Percentiles rank a stretch among this genome's conserved stretches.
These are phyloP conservation scores for Letharia columbiana DNA, from an alignment of 495 filamentous ascomycete species.

Conservation along the genomic window DNA sequence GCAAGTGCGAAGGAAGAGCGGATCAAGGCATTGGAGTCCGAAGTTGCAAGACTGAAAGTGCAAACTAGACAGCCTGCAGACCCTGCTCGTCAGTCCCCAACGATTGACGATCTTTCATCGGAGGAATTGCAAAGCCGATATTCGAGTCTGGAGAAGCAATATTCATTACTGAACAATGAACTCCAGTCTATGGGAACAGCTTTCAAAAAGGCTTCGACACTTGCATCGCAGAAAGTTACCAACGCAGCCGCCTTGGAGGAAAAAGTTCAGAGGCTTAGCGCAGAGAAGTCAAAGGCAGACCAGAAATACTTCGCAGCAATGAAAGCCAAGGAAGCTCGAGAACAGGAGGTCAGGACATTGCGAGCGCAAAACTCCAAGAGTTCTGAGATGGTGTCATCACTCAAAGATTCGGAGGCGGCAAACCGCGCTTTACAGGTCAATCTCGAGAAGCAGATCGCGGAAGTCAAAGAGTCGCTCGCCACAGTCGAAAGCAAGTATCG, in stretches of 20 bases:
- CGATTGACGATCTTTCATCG: constrained; percentile 43
- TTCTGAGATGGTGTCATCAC: constrained; percentile 82
- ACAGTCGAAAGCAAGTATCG: constrained; percentile 59
- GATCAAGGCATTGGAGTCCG: constrained; percentile 70
- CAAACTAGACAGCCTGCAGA: constrained; percentile 35
- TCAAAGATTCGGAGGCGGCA: constrained; percentile 75
- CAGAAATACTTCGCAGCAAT: constrained; percentile 95
- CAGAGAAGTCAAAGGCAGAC: constrained; percentile 91
- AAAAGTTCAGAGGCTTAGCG: constrained; percentile 58
- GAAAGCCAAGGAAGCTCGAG: constrained; percentile 80
- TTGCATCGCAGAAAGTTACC: constrained; percentile 78
- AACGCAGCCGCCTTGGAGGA: constrained; percentile 72
- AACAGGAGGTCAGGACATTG: constrained; percentile 65
- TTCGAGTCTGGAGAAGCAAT: constrained; percentile 63
- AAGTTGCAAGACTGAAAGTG: constrained; percentile 61
- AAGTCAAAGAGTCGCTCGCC: constrained; percentile 65
- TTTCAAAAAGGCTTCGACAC: constrained; percentile 72
- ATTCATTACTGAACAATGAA: constrained; percentile 75
- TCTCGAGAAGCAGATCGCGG: constrained; percentile 80
- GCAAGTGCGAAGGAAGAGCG: constrained; percentile 63
- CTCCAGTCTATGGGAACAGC: constrained; percentile 76
- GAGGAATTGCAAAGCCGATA: constrained; percentile 70
- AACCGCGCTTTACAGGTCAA: constrained; percentile 58
- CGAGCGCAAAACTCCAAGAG: constrained; percentile 77
- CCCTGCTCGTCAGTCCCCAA: constrained; percentile 35